Percentiles rank a stretch among this genome's conserved stretches.
Conservation (phyloP, 306 rosid genomes). For the Quercus alba region DNA sequence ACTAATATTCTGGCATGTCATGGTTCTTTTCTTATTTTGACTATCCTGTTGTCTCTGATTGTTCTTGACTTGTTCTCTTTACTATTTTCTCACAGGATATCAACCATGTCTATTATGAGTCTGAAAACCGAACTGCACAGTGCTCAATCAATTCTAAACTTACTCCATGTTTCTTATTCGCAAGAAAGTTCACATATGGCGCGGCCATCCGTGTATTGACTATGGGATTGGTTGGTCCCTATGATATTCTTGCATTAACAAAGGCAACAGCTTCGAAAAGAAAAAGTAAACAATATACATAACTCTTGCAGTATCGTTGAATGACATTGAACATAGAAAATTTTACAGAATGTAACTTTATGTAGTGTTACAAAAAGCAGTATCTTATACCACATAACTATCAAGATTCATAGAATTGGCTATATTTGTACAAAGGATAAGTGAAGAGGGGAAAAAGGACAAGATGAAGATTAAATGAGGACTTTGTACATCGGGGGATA, state of each 20-base stretch:
- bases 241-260: background rate
- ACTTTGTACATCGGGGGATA: too few relatives aligned
- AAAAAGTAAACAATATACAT: background rate
- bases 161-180: constrained; percentile 30
- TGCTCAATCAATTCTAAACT: constrained; percentile 6
- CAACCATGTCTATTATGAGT: constrained; percentile 17
- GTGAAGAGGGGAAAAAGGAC: background rate
- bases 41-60: background rate
- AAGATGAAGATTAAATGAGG: too few relatives aligned
- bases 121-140: constrained; percentile 13
- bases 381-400: background rate
- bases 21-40: background rate
- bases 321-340: background rate
- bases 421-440: background rate
- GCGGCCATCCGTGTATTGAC: constrained; percentile 20
- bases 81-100: constrained; percentile 24
- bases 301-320: background rate
- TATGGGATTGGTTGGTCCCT: constrained; percentile 9
- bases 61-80: background rate
- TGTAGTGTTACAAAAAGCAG: background rate
- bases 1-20: background rate
- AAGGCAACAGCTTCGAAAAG: background rate
- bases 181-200: constrained; percentile 26
- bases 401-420: background rate
- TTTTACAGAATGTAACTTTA: background rate